phyloP scores from a whole-genome alignment of 768 basidiomycete genomes.

The Suillus subaureus region DNA sequence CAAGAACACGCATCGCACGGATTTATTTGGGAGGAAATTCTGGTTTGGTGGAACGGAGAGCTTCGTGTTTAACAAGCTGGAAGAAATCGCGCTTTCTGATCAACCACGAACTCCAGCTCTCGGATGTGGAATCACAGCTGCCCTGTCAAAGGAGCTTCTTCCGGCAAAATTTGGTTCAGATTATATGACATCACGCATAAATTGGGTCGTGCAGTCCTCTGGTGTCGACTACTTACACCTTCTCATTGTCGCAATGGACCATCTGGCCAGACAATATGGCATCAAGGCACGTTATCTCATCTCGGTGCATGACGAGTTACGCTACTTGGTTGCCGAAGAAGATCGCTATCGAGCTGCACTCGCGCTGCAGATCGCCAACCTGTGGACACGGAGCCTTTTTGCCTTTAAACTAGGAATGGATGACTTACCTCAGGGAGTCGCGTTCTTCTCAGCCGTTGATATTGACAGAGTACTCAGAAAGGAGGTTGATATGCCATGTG shows the following conservation, averaged over 20 bases:
- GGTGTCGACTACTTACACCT: slow-evolving; percentile 98
- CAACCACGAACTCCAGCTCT: slow-evolving; percentile 90
- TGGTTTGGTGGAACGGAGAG: slow-evolving; percentile 98
- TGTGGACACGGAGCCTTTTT: slow-evolving; percentile 93
- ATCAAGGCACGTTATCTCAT: slow-evolving; percentile 93
- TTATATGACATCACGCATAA: slow-evolving; percentile 95
- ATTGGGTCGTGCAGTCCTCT: slow-evolving; percentile 99
- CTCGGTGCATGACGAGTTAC: slow-evolving; percentile 96
- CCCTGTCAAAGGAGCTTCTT: slow-evolving; percentile 88
- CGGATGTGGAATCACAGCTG: slow-evolving; percentile 91
- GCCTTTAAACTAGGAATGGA: slow-evolving; percentile 92
- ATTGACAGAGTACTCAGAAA: slow-evolving; percentile 90
- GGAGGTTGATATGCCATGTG: slow-evolving; percentile 94
- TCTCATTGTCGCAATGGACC: slow-evolving; percentile 92
- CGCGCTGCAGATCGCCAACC: slow-evolving; percentile 91
- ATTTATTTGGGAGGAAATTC: slow-evolving; percentile 80
- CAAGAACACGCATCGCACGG: slow-evolving; percentile 73
- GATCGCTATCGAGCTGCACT: slow-evolving; percentile 91
- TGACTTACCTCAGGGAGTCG: slow-evolving; percentile 92
- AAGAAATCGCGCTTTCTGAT: slow-evolving; percentile 88
- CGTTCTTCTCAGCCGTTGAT: slow-evolving; percentile 97
- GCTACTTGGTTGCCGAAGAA: slow-evolving; percentile 87
- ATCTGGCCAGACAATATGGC: slow-evolving; percentile 77
- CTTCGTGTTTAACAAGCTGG: slow-evolving; percentile 96
- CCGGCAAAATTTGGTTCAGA: slow-evolving; percentile 80